Conservation (phyloP, 176 grass and related monocot species). For the Lolium multiflorum region DNA sequence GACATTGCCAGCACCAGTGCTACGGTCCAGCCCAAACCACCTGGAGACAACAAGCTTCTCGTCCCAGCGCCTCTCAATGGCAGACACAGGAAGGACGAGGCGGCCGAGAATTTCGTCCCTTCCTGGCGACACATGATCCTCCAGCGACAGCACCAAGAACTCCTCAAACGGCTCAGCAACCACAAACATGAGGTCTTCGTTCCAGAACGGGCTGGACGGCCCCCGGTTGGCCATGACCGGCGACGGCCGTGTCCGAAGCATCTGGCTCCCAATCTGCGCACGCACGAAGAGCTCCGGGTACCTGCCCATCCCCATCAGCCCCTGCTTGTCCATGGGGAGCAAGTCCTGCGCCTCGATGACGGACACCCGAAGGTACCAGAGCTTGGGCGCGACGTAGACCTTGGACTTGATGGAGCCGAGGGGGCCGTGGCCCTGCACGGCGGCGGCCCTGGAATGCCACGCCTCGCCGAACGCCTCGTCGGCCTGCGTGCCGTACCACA, state of each 20-base stretch:
- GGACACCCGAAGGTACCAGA: constrained; percentile 86
- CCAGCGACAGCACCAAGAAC: constrained; percentile 66
- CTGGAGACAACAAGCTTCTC: constrained; percentile 79
- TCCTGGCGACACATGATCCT: constrained; percentile 65
- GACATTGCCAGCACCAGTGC: constrained; percentile 33
- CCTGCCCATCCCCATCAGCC: constrained; percentile 36
- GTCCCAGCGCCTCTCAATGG: constrained; percentile 74
- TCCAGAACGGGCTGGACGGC: constrained; percentile 76
- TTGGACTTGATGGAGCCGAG: constrained; percentile 90
- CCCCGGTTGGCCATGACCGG: constrained; percentile 50
- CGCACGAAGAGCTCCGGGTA: constrained; percentile 78
- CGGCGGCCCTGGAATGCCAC: constrained; percentile 89
- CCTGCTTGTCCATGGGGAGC: constrained; percentile 55
- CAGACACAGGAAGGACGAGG: constrained; percentile 62
- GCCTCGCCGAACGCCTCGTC: constrained; percentile 94
- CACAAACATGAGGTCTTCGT: constrained; percentile 90
- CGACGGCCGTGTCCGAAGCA: constrained; percentile 63
- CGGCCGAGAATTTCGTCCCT: constrained; percentile 79
- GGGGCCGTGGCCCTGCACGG: constrained; percentile 70
- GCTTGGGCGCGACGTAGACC: constrained; percentile 90
- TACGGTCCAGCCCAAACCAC: constrained; percentile 71
- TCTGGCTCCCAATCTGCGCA: constrained; percentile 73
- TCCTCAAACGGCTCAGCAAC: constrained; percentile 94
- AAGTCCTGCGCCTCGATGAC: constrained; percentile 83
- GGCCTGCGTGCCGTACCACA: constrained; percentile 90